These are phyloP conservation scores for Cicer yamashitae DNA, from an alignment of 306 rosid species.

Conservation along the genomic window DNA sequence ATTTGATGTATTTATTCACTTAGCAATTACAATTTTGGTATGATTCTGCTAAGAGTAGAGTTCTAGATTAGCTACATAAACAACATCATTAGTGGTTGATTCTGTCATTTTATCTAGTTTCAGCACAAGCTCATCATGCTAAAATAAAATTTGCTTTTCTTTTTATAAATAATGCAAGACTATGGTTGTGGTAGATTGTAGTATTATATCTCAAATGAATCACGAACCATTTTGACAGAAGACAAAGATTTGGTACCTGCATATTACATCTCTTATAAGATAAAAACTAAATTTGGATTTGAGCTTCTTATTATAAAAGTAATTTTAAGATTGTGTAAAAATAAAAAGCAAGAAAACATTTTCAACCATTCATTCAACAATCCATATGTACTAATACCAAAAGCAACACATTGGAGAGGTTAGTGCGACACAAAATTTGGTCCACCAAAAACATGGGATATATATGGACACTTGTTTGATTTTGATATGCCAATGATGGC, in stretches of 20 bases:
- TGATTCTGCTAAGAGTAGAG: constrained; percentile 10
- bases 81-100: no score
- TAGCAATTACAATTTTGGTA: not conserved
- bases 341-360: constrained; percentile 5
- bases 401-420: not conserved
- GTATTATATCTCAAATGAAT: constrained; percentile 6
- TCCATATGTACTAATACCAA: no score
- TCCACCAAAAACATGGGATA: constrained; percentile 10
- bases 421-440: not conserved
- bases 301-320: no score
- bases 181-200: not conserved
- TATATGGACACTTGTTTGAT: not conserved
- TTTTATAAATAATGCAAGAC: not conserved
- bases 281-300: no score
- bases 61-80: not conserved
- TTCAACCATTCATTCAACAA: not conserved
- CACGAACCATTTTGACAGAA: not conserved
- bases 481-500: constrained; percentile 10
- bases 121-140: not conserved
- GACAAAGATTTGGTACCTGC: no score
- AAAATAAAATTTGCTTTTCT: not conserved
- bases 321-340: not conserved
- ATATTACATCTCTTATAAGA: no score
- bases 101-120: no score
- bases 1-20: not conserved